Evolutionary conservation across 2,329 filamentous ascomycete species (phyloP), one percentile per base, ranked within the genome.

Genomic region (Thielaviopsis musarum): DNA sequence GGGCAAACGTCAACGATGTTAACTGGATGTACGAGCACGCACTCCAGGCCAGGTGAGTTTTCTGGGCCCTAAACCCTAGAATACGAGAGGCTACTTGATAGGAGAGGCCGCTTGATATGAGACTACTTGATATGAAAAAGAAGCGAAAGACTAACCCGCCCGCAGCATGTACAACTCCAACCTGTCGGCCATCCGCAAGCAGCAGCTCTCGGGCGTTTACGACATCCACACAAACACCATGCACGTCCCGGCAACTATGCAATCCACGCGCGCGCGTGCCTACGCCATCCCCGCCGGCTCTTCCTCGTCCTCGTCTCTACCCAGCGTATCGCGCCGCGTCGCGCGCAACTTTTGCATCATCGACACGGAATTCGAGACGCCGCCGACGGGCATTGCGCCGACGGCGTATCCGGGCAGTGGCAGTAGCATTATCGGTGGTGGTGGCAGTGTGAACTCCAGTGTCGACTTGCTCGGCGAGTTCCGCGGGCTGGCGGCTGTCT

Each of bases 11-110:
- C 61, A 97, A 91, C 58, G 88, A 94, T 66, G 83, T 85, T 60
- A 98, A 97, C 70, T 98, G 93, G 93, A 93, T 95, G 80, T 77
- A 93, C 60, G 90, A 97, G 73, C 93, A 98, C 72, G 90, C 91
- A 28, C 82, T 87, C 56, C 89, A 91, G 69, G 89, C 91, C 59
- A 91, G 87, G 90, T 94, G 77, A 66, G 78, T 34, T 21, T 7
- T 24, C 59, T 28, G 49, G 49, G 17, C n/a, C n/a, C n/a, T n/a
- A n/a, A n/a, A n/a, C n/a, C n/a, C n/a, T n/a, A n/a, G n/a, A n/a
- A n/a, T n/a, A n/a, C n/a, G n/a, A n/a, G n/a, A n/a, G n/a, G n/a
- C n/a, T n/a, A n/a, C n/a, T n/a, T n/a, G n/a, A n/a, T n/a, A n/a
- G n/a, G n/a, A n/a, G n/a, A n/a, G n/a, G n/a, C n/a, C n/a, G n/a